Conservation (phyloP, 768 basidiomycete species). For the Rhizopogon sp. region DNA sequence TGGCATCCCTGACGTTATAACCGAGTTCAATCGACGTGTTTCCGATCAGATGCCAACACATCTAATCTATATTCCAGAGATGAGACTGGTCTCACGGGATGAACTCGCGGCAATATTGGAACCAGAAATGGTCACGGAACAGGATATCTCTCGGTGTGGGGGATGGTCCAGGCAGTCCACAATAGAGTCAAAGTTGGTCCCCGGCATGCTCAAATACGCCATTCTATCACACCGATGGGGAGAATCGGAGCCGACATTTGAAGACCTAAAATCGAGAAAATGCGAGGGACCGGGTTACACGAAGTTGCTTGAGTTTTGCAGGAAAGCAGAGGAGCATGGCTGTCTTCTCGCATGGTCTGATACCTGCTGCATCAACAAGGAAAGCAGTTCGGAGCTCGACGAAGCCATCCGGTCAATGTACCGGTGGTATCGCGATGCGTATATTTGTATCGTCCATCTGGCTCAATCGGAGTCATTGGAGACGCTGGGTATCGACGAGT, state of each 20-base stretch:
- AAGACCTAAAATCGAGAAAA: neutral
- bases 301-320: neutral
- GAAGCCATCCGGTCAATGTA: constrained; percentile 4
- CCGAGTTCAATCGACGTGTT: constrained; percentile 11
- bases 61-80: constrained; percentile 10
- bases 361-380: constrained; percentile 11
- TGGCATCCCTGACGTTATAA: neutral
- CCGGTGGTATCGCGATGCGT: neutral
- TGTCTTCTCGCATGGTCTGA: constrained; percentile 4
- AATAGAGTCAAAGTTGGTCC: neutral
- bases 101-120: constrained; percentile 10
- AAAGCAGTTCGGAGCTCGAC: constrained; percentile 3
- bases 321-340: constrained; percentile 1
- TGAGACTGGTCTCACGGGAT: constrained; percentile 9
- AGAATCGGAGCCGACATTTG: neutral
- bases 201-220: neutral
- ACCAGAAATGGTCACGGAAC: constrained; percentile 6
- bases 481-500: neutral
- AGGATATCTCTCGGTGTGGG: constrained; percentile 1
- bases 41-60: constrained; percentile 14
- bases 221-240: constrained; percentile 6
- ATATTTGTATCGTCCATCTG: constrained; percentile 1
- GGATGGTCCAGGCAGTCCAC: neutral
- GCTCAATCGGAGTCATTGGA: neutral
- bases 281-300: neutral